phyloP scores from a whole-genome alignment of 306 rosid species.

The Medicago ruthenica region DNA sequence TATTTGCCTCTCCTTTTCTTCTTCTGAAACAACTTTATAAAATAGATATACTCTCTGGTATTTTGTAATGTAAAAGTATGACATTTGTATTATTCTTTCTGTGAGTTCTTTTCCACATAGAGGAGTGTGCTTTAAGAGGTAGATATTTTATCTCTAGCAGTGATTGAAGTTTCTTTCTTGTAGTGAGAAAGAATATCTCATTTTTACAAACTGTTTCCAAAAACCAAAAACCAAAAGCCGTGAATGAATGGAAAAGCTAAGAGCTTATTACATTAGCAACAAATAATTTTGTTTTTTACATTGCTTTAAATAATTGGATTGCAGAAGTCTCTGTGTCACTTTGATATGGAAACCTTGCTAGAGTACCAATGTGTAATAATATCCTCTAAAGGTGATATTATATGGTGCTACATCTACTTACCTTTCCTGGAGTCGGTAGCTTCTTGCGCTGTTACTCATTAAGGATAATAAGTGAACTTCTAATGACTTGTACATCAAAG shows the following conservation, averaged over 20 bases:
- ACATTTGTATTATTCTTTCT: not conserved
- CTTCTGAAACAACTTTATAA: constrained; percentile 6
- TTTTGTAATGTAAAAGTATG: not conserved
- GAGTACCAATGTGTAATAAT: not conserved
- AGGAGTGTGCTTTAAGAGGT: not conserved
- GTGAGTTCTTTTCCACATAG: too few relatives aligned
- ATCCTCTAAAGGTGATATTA: not conserved
- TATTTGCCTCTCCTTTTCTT: not conserved
- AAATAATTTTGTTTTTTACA: not conserved
- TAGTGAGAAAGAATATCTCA: constrained; percentile 9
- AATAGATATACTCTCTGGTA: not conserved
- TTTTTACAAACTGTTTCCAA: not conserved
- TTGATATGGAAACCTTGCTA: not conserved
- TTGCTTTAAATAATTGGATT: not conserved
- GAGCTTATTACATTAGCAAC: constrained; percentile 12
- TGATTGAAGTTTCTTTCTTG: not conserved
- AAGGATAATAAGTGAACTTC: too few relatives aligned
- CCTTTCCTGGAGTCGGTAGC: not conserved
- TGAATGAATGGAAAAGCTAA: not conserved
- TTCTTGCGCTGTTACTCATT: not conserved
- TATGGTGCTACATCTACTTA: constrained; percentile 1
- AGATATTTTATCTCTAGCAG: not conserved
- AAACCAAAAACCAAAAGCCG: not conserved
- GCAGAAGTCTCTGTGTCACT: not conserved
- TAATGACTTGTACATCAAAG: too few relatives aligned